Evolutionary conservation across 2,329 filamentous ascomycete species (phyloP), one percentile per base, ranked within the genome.

Genomic region (Acrodontium crateriforme): DNA sequence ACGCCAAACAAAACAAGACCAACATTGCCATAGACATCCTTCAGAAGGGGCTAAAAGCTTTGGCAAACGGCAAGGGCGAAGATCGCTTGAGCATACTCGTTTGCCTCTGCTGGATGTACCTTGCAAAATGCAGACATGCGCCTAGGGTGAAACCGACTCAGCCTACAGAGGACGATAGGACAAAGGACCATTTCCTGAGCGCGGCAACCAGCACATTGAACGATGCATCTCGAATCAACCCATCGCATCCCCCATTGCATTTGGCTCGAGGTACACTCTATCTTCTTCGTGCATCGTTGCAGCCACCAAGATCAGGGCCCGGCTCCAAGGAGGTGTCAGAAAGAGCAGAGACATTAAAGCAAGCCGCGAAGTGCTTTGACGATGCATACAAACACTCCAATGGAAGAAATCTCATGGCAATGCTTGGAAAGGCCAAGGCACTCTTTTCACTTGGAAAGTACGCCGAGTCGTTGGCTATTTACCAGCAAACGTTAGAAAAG

Each of bases 1-100:
- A 98, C 50, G 87, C 89, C 21, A 98, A 95, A 60, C 83, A 93
- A 59, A 76, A 78, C 50, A 92, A 92, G 59, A 72, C 89, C 37
- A 85, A 94, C 50, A 80, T 89, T 59, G 74, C 73, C 28, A 69
- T 78, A 35, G 72, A 77, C 37, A 73, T 78, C 30, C 55, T 78
- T 41, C 72, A 75, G 27, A 78, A 81, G 46, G 83, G 81, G 26
- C 65, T 82, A 42, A 67, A 69, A 35, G 81, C 79, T 43, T 73
- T 83, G 45, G 30, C 38, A 31, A 32, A 40, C 31, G 20, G 20
- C 20, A 77, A 73, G 38, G 70, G 75, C 22, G 78, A 85, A 41
- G 85, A 94, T 59, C 80, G 81, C 52, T 71, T 91, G 45, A 83
- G 77, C 54, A 74, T 93, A 46, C 67, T 92, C 38, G 78, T 77